Conservation (phyloP, 2,329 filamentous ascomycete species). For the Nemania sp. region DNA sequence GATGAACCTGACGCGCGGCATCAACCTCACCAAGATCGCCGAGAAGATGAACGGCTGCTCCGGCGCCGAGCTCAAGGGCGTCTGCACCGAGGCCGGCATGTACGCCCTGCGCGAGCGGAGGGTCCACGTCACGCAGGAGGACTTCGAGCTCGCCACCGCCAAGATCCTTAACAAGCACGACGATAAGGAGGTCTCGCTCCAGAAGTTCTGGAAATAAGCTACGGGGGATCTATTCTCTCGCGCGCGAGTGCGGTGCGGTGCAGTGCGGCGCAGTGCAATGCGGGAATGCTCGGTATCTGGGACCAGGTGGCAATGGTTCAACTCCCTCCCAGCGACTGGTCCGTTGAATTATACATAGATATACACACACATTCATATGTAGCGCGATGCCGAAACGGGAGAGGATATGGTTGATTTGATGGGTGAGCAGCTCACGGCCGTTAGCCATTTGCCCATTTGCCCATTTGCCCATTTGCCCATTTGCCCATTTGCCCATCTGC, state of each 20-base stretch:
- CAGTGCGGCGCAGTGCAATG: not conserved
- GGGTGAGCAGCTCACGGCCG: not conserved
- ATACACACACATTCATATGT: not conserved
- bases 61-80: slow-evolving; percentile 95
- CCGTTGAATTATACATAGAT: slow-evolving; percentile 1
- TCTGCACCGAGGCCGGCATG: slow-evolving; percentile 98
- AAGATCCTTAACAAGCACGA: slow-evolving; percentile 99
- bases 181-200: slow-evolving; percentile 91
- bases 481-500: too few relatives aligned
- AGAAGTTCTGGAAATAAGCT: slow-evolving; percentile 80
- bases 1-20: slow-evolving; percentile 97
- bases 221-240: not conserved
- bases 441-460: not conserved
- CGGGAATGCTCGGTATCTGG: not conserved
- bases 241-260: not conserved
- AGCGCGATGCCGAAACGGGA: not conserved
- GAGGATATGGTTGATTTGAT: too few relatives aligned
- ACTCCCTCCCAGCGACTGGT: not conserved
- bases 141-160: slow-evolving; percentile 96
- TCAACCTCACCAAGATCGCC: slow-evolving; percentile 97
- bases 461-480: too few relatives aligned
- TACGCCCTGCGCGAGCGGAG: slow-evolving; percentile 92
- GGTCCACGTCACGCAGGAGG: slow-evolving; percentile 98
- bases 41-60: slow-evolving; percentile 99
- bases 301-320: slow-evolving; percentile 4